Base-by-base conservation (phyloP, 495 filamentous ascomycete species). In the Gamarada debralockiae region DNA sequence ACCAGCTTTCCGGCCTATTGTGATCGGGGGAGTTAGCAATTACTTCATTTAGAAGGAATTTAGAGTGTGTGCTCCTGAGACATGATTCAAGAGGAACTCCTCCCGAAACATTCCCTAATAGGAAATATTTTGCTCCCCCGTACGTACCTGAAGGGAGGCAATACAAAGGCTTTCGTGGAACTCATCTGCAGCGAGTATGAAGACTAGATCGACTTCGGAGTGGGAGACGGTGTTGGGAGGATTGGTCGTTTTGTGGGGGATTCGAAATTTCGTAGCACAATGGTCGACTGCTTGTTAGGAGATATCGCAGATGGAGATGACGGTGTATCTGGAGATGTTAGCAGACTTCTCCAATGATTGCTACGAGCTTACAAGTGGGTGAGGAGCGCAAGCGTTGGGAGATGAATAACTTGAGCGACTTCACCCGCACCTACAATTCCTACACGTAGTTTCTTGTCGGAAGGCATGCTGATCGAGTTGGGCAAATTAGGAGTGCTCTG, bases 131-230 rank as follows among this genome's bases (percentile, higher is more conserved):
- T n/a, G n/a, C n/a, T n/a, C n/a, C n/a, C n/a, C n/a, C n/a, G n/a
- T n/a, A n/a, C n/a, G n/a, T n/a, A n/a, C n/a, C n/a, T n/a, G n/a
- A 1, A 84, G 66, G 9, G 78, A 78, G 18, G 68, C 63, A 37
- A 81, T 65, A 33, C 70, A 72, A 58, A 75, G 69, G 39, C 62
- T 43, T 38, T 68, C 74, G 60, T 81, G 81, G 55, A 65, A 76
- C 48, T 73, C 76, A 53, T 78, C 73, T 27, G 72, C 65, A 49
- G 73, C 73, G 58, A 74, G 67, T 62, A 74, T 74, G 38, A 82
- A 65, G 49, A 83, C 67, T 2, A 82, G 65, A 50, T 78, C 70
- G 23, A 83, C 65, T 34, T n/a, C 54, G 9, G 60, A 29, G 13
- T 60, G 46, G 17, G 44, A 33, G 51, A 59, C 56, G 24, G 33